phyloP scores from a whole-genome alignment of 2,329 filamentous ascomycete species.

The Cercospora sojina region DNA sequence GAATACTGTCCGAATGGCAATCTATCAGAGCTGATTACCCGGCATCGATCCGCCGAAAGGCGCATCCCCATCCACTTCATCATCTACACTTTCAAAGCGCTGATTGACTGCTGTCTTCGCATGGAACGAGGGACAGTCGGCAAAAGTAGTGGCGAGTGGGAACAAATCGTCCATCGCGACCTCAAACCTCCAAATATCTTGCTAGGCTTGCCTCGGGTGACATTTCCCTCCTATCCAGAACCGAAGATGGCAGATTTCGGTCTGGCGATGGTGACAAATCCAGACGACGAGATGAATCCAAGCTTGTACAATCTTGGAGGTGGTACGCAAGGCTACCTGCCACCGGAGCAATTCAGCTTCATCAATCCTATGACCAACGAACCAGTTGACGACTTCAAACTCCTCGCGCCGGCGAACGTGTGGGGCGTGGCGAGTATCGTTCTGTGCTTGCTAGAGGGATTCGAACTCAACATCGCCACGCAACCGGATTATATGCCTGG shows the following conservation, averaged over 20 bases:
- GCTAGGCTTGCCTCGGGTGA: constrained; percentile 11
- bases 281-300: constrained; percentile 21
- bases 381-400: constrained; percentile 18
- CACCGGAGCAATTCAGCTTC: constrained; percentile 20
- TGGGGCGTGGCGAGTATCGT: constrained; percentile 22
- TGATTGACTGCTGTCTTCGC: constrained; percentile 12
- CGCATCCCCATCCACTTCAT: constrained; percentile 9
- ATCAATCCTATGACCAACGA: constrained; percentile 8
- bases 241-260: constrained; percentile 27
- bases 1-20: constrained; percentile 12
- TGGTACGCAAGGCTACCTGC: constrained; percentile 17
- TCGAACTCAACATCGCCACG: neutral
- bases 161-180: constrained; percentile 27
- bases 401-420: constrained; percentile 22
- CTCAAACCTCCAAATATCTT: constrained; percentile 29
- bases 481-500: constrained; percentile 15
- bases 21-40: neutral
- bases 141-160: neutral
- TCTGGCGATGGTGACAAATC: constrained; percentile 15
- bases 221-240: constrained; percentile 10
- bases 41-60: neutral
- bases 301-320: neutral
- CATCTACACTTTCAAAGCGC: constrained; percentile 14
- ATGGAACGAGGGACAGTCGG: constrained; percentile 12
- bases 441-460: neutral